Percentiles rank a stretch among this genome's conserved stretches.
These are phyloP conservation scores for Flagelloscypha sp. DNA, from an alignment of 768 basidiomycete genomes.

Conservation along the genomic window DNA sequence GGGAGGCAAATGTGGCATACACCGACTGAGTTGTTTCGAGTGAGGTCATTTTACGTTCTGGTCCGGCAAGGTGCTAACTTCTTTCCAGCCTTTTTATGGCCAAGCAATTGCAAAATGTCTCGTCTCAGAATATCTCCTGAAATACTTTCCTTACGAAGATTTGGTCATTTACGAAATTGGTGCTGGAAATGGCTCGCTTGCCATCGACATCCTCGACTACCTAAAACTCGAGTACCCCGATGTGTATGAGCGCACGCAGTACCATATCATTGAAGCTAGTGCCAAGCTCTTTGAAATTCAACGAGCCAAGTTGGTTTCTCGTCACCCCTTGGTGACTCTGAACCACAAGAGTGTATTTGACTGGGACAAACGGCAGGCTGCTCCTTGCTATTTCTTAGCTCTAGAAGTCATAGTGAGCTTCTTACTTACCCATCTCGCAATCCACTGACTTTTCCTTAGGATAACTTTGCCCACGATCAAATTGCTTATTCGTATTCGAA, in stretches of 20 bases:
- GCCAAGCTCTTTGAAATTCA: slow-evolving; percentile 69
- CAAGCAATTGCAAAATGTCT: slow-evolving; percentile 84
- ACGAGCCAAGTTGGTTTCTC: slow-evolving; percentile 48
- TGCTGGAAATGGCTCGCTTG: slow-evolving; percentile 94
- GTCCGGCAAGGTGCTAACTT: not conserved
- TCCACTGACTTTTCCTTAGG: slow-evolving; percentile 33
- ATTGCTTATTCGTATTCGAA: slow-evolving; percentile 82
- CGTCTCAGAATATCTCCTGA: slow-evolving; percentile 85
- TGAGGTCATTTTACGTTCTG: slow-evolving; percentile 24
- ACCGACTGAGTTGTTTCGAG: slow-evolving; percentile 96
- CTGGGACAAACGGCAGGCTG: slow-evolving; percentile 65
- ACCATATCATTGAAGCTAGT: slow-evolving; percentile 94
- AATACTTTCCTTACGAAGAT: slow-evolving; percentile 94
- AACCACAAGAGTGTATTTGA: slow-evolving; percentile 78
- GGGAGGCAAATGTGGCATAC: slow-evolving; percentile 98
- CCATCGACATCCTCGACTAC: slow-evolving; percentile 79
- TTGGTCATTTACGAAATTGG: slow-evolving; percentile 96
- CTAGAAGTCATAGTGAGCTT: slow-evolving; percentile 85
- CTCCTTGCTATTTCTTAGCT: slow-evolving; percentile 89
- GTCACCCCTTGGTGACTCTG: slow-evolving; percentile 62
- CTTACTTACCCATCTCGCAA: not conserved
- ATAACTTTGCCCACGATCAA: slow-evolving; percentile 95
- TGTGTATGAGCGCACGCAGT: slow-evolving; percentile 87
- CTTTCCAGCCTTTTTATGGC: slow-evolving; percentile 82
- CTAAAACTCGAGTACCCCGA: slow-evolving; percentile 74